phyloP scores from a whole-genome alignment of 768 basidiomycete species.

The Dioszegia aurantiaca region DNA sequence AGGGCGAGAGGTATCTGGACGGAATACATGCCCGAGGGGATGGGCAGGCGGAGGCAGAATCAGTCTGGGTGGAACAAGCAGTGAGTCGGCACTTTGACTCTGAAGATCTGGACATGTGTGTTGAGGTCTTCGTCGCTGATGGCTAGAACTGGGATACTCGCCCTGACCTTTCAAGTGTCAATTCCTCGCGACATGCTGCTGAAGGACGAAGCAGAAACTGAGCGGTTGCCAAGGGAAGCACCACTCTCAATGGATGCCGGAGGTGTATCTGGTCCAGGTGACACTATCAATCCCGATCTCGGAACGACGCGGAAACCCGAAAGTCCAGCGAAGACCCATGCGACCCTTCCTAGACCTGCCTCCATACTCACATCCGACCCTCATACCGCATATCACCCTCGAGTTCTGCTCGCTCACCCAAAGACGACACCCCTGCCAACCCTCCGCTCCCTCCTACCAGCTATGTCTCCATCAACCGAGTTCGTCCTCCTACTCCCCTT shows the following conservation, averaged over 20 bases:
- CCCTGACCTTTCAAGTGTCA: constrained; percentile 53
- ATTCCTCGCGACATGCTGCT: constrained; percentile 53
- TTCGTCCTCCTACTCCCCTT: constrained; percentile 33
- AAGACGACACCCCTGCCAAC: constrained; percentile 15
- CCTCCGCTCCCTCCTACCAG: constrained; percentile 18
- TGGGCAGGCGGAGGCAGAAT: constrained; percentile 73
- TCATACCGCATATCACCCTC: constrained; percentile 53
- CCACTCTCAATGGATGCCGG: constrained; percentile 39
- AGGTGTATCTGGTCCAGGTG: background rate
- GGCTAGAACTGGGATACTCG: constrained; percentile 10
- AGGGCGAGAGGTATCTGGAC: constrained; percentile 66
- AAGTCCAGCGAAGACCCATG: too few species aligned
- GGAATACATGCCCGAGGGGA: constrained; percentile 73
- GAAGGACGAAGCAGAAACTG: constrained; percentile 21
- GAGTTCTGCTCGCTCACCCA: constrained; percentile 59
- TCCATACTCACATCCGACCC: constrained; percentile 27
- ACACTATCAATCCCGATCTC: too few species aligned
- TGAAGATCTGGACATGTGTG: background rate
- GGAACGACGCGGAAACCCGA: too few species aligned
- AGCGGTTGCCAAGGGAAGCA: constrained; percentile 55
- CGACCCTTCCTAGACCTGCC: too few species aligned
- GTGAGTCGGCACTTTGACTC: constrained; percentile 56
- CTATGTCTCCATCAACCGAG: constrained; percentile 1
- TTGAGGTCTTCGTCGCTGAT: background rate
- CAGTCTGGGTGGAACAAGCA: constrained; percentile 79